These are phyloP conservation scores for Ogataea allantospora DNA, from an alignment of 805 yeast genomes.

Conservation along the genomic window DNA sequence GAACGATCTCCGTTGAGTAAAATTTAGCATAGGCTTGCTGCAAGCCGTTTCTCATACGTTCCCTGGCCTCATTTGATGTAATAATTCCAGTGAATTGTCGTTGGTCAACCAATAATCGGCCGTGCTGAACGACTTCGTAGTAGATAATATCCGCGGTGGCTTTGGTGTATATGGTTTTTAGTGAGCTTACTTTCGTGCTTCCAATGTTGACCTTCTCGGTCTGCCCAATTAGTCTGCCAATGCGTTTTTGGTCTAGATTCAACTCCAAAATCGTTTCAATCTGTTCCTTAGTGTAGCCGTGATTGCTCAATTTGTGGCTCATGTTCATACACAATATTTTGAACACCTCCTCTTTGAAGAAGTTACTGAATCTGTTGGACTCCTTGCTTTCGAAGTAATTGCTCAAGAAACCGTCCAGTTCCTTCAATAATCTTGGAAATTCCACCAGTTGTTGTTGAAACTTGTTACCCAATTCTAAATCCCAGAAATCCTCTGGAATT, in stretches of 20 bases:
- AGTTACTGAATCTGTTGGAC: slow-evolving; percentile 12
- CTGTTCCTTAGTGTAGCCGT: neutral
- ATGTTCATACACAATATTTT: slow-evolving; percentile 14
- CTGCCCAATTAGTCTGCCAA: slow-evolving; percentile 21
- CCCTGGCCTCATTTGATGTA: slow-evolving; percentile 3
- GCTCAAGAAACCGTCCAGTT: slow-evolving; percentile 14
- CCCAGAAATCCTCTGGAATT: slow-evolving; percentile 7
- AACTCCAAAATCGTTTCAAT: slow-evolving; percentile 14
- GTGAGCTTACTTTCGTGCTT: slow-evolving; percentile 13
- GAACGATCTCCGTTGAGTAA: slow-evolving; percentile 12
- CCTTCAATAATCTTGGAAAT: slow-evolving; percentile 11
- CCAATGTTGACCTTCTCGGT: slow-evolving; percentile 21
- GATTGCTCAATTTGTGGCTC: slow-evolving; percentile 3
- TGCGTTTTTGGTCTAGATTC: slow-evolving; percentile 18
- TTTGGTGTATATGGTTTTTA: slow-evolving; percentile 19
- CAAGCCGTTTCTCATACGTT: slow-evolving; percentile 6
- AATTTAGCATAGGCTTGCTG: slow-evolving; percentile 15
- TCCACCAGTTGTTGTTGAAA: slow-evolving; percentile 13
- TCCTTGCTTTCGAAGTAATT: slow-evolving; percentile 15
- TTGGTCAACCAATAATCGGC: neutral
- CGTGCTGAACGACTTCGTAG: slow-evolving; percentile 8
- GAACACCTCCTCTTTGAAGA: slow-evolving; percentile 20
- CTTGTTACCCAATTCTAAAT: slow-evolving; percentile 2
- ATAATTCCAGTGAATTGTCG: neutral
- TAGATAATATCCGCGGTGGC: slow-evolving; percentile 15